Base-by-base conservation (phyloP, 2,329 filamentous ascomycete genomes). In the Pyrenophora teres region DNA sequence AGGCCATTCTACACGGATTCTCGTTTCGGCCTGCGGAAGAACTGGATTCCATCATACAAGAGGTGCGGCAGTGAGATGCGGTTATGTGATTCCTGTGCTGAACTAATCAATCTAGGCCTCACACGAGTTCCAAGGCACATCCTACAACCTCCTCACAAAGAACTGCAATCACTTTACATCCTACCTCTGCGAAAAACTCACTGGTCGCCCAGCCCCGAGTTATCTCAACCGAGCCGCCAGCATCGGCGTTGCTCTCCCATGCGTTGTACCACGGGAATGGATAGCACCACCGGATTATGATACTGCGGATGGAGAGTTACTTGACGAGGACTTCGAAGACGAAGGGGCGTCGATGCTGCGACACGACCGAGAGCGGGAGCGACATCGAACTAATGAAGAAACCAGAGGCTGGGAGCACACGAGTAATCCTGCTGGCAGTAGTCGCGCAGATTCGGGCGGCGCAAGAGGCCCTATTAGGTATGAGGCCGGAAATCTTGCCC, bases 91-190 rank as follows among this genome's bases (percentile, higher is more conserved):
- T 25, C 12, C 13, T 13, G 6, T n/a, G 25, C n/a, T 21, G 33
- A 39, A 36, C 60, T 69, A 52, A 67, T 56, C 7, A n/a, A 9
- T 3, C 8, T 50, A 76, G 70, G 87, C 87, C 10, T 90, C 87
- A 1, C 82, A 87, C 36, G 81, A 87, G 60, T 95, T 94, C 64
- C 81, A 86, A 50, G 90, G 90, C 19, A 86, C 86, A 0, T 82
- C 83, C 12, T 94, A 95, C 74, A 93, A 94, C 66, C 82, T 95
- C 12, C 80, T 95, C 38, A 91, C 87, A 16, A 86, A 86, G 63
- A 95, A 95, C 73, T 95, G 90, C 81, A 95, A 95, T 71, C 90
- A 95, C 71, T 95, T 95, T 71, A 93, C 90, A 2, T 85, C 85
- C 16, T 85, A 88, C 64, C 81, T 95, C 15, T 92, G 88, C 73